phyloP scores from a whole-genome alignment of 169 alveolate genomes.

The Eimeria sp. region DNA sequence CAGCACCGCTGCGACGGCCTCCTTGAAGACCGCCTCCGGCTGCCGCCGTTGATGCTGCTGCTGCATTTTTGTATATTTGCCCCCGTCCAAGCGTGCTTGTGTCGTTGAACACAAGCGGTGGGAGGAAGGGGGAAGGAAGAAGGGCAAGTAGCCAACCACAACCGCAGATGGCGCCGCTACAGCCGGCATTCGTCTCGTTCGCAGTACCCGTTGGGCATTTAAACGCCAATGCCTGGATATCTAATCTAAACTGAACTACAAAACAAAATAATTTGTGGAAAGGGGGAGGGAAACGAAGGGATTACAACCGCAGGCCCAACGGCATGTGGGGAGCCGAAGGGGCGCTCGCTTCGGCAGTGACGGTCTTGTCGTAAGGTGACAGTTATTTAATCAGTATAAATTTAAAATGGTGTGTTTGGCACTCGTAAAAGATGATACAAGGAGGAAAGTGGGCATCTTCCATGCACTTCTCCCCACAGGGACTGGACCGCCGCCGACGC shows the following conservation, averaged over 20 bases:
- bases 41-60: background rate
- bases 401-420: background rate
- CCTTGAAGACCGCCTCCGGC: conserved; percentile 51
- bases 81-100: background rate
- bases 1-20: conserved; percentile 77
- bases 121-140: background rate
- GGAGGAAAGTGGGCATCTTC: background rate
- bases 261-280: background rate
- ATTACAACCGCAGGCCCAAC: background rate
- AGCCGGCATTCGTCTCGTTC: background rate
- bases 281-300: background rate
- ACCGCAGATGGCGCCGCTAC: background rate
- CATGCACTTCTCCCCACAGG: conserved; percentile 64
- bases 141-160: background rate
- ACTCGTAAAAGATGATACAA: background rate
- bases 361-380: background rate
- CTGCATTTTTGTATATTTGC: background rate
- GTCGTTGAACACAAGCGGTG: background rate
- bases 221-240: background rate
- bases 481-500: conserved; percentile 73
- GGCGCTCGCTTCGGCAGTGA: background rate
- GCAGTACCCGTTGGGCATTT: background rate
- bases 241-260: background rate
- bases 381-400: background rate
- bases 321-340: background rate